These are phyloP conservation scores for Metarhizium anisopliae DNA, from an alignment of 2,329 filamentous ascomycete genomes.

Conservation along the genomic window DNA sequence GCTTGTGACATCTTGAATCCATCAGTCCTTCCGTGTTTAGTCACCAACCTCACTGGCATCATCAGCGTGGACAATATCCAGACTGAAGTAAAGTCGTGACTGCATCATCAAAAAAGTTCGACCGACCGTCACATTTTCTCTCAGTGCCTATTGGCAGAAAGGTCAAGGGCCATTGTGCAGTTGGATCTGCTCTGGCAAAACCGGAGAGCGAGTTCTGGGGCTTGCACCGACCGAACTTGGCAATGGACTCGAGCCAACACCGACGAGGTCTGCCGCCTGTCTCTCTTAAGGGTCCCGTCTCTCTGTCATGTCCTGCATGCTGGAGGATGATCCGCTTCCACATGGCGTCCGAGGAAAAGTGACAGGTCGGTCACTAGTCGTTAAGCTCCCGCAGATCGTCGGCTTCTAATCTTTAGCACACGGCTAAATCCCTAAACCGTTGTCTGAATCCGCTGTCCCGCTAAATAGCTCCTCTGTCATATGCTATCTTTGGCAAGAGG, in stretches of 20 bases:
- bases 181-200: no score
- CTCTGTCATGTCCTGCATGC: no score
- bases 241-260: neutral
- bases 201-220: no score
- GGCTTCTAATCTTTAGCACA: neutral
- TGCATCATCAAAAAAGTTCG: no score
- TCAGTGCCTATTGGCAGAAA: no score
- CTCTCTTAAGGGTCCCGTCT: neutral
- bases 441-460: neutral
- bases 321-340: neutral
- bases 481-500: no score
- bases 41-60: neutral
- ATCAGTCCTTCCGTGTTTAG: neutral
- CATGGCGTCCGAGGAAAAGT: neutral
- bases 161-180: no score
- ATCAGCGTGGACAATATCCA: neutral
- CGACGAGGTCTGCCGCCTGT: neutral
- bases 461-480: neutral
- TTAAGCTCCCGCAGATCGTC: neutral
- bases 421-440: neutral
- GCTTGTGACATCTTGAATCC: neutral
- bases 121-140: no score
- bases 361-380: neutral
- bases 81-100: no score
- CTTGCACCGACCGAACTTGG: no score